phyloP scores from a whole-genome alignment of 31 red algal species.

The Endocladia muricata region DNA sequence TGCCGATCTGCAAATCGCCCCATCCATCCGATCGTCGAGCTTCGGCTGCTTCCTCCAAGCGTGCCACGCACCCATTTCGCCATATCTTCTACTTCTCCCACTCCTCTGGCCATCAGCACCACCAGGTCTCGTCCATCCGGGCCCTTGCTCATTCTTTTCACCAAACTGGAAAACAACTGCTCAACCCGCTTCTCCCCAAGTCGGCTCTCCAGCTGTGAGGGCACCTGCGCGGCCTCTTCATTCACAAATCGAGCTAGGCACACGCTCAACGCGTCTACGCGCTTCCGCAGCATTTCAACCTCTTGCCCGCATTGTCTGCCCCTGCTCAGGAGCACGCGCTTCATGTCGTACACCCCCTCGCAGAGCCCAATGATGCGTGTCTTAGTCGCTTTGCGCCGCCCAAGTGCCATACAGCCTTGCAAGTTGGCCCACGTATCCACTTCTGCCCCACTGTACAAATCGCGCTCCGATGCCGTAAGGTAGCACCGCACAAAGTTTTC shows the following conservation, averaged over 20 bases:
- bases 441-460: not conserved
- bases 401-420: not conserved
- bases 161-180: not conserved
- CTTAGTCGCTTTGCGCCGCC: conserved; percentile 2
- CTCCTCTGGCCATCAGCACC: conserved; percentile 2
- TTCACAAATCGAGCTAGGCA: not conserved
- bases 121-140: not conserved
- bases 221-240: conserved; percentile 18
- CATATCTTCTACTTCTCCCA: not conserved
- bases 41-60: not conserved
- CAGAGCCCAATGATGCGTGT: not conserved
- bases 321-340: not conserved
- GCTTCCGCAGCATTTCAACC: not conserved
- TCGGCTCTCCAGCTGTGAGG: not conserved
- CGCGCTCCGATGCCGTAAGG: conserved; percentile 6
- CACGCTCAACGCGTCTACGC: conserved; percentile 19
- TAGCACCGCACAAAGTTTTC: conserved; percentile 26
- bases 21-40: not conserved
- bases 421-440: too few relatives aligned
- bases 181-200: not conserved
- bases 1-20: conserved; percentile 7
- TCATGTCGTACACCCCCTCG: conserved; percentile 22
- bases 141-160: not conserved
- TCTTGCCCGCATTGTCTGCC: not conserved
- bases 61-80: not conserved